Conservation (phyloP, 1,284 basidiomycete species). For the Trametes versicolor region DNA sequence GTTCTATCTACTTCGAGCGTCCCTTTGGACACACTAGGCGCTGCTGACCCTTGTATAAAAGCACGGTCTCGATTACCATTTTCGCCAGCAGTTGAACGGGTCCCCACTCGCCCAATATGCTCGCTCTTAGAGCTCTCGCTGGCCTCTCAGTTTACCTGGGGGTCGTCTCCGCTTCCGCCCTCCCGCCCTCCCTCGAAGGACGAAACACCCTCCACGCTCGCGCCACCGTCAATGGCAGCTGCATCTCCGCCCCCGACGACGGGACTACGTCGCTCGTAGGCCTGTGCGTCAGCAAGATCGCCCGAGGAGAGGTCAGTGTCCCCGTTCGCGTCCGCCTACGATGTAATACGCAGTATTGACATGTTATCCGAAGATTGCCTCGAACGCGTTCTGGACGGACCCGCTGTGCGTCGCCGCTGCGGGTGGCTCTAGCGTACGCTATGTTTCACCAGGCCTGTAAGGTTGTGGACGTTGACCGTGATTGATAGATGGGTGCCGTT, state of each 20-base stretch:
- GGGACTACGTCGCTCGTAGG: constrained; percentile 17
- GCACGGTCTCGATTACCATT: background rate
- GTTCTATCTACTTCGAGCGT: background rate
- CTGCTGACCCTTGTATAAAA: background rate
- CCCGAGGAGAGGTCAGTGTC: constrained; percentile 7
- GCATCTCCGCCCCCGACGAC: constrained; percentile 21
- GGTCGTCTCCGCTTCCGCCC: background rate
- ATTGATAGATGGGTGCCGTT: constrained; percentile 13
- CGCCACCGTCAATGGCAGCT: constrained; percentile 16
- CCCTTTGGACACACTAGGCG: background rate
- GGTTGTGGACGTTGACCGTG: too few relatives aligned
- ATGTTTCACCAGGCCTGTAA: background rate
- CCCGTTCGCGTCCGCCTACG: too few relatives aligned
- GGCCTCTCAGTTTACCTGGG: background rate
- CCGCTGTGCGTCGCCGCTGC: constrained; percentile 16
- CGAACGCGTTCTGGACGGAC: constrained; percentile 17
- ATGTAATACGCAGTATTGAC: too few relatives aligned
- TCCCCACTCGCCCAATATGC: background rate
- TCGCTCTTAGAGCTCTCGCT: background rate
- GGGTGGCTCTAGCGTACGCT: constrained; percentile 14
- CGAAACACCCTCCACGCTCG: background rate
- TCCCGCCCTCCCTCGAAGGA: background rate
- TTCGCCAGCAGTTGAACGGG: background rate
- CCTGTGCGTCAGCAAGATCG: constrained; percentile 13
- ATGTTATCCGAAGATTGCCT: constrained; percentile 8